Evolutionary conservation across 225 moss, liverwort and hornwort species (phyloP), one percentile per base, ranked within the genome.

Genomic region (Lunularia cruciata): DNA sequence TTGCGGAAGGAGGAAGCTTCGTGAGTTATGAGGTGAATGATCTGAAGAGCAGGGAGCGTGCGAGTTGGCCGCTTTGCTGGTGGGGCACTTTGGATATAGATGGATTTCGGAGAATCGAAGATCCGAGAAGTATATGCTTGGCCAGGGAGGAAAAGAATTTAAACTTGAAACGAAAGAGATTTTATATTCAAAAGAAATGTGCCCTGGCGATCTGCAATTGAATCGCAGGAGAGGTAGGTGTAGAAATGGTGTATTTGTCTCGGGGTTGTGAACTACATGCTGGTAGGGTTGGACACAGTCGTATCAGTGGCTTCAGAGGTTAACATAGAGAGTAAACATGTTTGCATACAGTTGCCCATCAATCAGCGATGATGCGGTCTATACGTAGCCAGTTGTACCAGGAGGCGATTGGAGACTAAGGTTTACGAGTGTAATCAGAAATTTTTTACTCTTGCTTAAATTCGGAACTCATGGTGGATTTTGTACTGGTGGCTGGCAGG

Each of bases 401-500:
- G 42, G 27, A 63, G 63, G 16, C n/a, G 49, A 49, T 63, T 25
- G 9, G 4, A 19, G 5, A 26, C 43, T 6, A 6, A 13, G 40
- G 13, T 40, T 40, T 6, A 6, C 40, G 6, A 40, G 13, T n/a
- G n/a, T n/a, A n/a, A n/a, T n/a, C n/a, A n/a, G n/a, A n/a, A n/a
- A n/a, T n/a, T n/a, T n/a, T n/a, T n/a, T n/a, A n/a, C n/a, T n/a
- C n/a, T n/a, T n/a, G n/a, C n/a, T n/a, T n/a, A n/a, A 37, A 6
- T 60, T 22, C 14, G 36, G 60, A 22, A 20, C 60, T 36, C 20
- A 22, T 51, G 51, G 18, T 51, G 19, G 51, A 22, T 36, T 20
- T 60, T 60, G 37, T 22, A 11, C 22, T 60, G 10, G 63, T 42
- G 40, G 9, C 16, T 63, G 63, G 42, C 63, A 63, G 63, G 62